phyloP scores from a whole-genome alignment of 352 stramenopile species.

The Globisporangium echinulatum region DNA sequence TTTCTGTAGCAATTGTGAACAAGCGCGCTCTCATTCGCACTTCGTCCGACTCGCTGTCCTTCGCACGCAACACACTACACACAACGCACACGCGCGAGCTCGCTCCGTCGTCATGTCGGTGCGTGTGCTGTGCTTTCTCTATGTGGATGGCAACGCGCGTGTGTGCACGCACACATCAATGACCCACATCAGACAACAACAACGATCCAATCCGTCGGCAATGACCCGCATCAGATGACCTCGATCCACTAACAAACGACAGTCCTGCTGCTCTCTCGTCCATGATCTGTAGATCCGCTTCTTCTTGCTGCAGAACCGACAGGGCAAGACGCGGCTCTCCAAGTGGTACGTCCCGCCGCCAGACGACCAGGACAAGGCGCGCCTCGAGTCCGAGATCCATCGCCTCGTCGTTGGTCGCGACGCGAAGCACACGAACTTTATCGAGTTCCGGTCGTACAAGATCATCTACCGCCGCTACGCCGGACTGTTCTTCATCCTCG shows the following conservation, averaged over 20 bases:
- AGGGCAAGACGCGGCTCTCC: slow-evolving; percentile 98
- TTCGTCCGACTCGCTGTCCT: neutral
- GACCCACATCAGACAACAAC: too few relatives aligned
- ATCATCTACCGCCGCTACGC: slow-evolving; percentile 98
- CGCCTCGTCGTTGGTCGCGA: slow-evolving; percentile 85
- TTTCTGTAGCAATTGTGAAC: too few relatives aligned
- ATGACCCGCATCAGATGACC: too few relatives aligned
- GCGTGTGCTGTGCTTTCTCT: neutral
- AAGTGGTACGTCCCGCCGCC: slow-evolving; percentile 96
- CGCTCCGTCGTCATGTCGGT: neutral
- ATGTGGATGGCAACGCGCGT: neutral
- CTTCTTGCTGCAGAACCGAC: slow-evolving; percentile 98
- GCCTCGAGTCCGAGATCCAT: slow-evolving; percentile 89
- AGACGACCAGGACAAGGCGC: slow-evolving; percentile 76
- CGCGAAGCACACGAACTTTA: slow-evolving; percentile 92
- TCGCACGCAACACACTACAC: too few relatives aligned
- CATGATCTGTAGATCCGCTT: slow-evolving; percentile 87
- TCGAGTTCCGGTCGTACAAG: slow-evolving; percentile 98
- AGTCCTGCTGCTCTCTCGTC: too few relatives aligned
- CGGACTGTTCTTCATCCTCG: slow-evolving; percentile 97
- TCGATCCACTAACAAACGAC: too few relatives aligned
- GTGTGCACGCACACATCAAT: neutral
- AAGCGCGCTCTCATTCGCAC: too few relatives aligned
- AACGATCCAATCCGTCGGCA: too few relatives aligned
- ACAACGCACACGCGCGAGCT: neutral